These are phyloP conservation scores for Cubamyces lactineus DNA, from an alignment of 768 basidiomycete species.

Conservation along the genomic window DNA sequence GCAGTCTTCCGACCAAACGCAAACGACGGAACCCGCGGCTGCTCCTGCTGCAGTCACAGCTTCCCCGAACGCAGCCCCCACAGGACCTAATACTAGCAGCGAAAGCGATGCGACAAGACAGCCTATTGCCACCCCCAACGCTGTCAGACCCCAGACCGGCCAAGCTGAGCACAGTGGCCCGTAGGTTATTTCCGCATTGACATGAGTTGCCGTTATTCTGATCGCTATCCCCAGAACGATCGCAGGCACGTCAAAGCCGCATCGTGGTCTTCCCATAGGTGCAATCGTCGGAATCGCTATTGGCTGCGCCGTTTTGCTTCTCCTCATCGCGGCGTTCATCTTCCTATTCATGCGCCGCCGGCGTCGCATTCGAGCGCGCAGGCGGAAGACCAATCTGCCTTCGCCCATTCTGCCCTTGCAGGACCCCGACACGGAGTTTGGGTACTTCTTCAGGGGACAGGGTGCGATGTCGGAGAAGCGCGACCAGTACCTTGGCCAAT, in stretches of 20 bases:
- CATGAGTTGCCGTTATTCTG: not conserved
- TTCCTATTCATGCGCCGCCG: conserved; percentile 17
- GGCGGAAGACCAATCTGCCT: not conserved
- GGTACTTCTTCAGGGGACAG: conserved; percentile 15
- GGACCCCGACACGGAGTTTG: conserved; percentile 22
- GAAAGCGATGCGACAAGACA: not conserved
- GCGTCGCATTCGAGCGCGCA: conserved; percentile 1
- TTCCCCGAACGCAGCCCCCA: not conserved
- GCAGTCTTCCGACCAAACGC: not conserved
- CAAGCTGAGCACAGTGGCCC: conserved; percentile 7
- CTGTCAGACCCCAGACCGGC: not conserved
- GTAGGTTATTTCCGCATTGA: not conserved
- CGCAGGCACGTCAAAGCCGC: conserved; percentile 5
- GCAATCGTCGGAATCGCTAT: conserved; percentile 20
- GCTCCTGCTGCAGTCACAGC: not conserved
- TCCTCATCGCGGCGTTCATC: conserved; percentile 15
- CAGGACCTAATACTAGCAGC: not conserved
- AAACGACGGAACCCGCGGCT: too few species aligned
- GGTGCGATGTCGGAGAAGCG: conserved; percentile 9
- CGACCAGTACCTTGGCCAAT: conserved; percentile 5
- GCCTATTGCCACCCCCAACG: not conserved
- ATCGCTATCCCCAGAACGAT: not conserved
- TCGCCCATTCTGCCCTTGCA: conserved; percentile 24
- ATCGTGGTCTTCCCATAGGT: conserved; percentile 15
- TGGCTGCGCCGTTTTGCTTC: conserved; percentile 11